Percentiles rank a stretch among this genome's conserved stretches.
Evolutionary conservation across 495 filamentous ascomycete species (phyloP).

Genomic region (Aspergillus saccharolyticus): DNA sequence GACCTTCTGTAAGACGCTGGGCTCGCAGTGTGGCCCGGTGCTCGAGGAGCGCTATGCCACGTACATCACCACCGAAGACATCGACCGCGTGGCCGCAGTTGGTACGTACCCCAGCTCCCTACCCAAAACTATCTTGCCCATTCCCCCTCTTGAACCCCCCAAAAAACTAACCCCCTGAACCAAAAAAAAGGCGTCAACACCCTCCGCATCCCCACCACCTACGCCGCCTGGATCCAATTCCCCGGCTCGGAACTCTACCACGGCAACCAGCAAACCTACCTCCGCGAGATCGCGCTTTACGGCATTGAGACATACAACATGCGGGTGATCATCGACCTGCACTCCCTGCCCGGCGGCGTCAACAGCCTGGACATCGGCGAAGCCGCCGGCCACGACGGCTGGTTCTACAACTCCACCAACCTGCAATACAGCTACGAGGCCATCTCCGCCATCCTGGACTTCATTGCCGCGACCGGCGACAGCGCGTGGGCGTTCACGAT

Average conservation of each 20-base stretch:
- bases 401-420: constrained; percentile 27
- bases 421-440: constrained; percentile 23
- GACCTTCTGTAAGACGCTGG: constrained; percentile 25
- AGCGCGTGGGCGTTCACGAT: constrained; percentile 24
- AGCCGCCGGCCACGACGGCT: constrained; percentile 23
- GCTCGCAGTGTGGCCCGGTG: constrained; percentile 17
- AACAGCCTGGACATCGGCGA: constrained; percentile 30
- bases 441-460: constrained; percentile 23
- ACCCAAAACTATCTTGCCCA: too few relatives aligned
- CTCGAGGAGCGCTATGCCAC: constrained; percentile 29
- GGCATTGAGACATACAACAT: constrained; percentile 26
- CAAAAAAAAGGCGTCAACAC: constrained; percentile 14
- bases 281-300: constrained; percentile 25
- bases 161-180: too few relatives aligned
- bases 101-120: constrained; percentile 10
- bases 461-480: constrained; percentile 20
- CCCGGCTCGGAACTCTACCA: constrained; percentile 29
- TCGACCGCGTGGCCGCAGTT: constrained; percentile 22
- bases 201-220: constrained; percentile 30
- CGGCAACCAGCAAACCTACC: constrained; percentile 24
- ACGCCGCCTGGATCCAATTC: constrained; percentile 24
- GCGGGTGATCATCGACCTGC: constrained; percentile 30
- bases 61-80: constrained; percentile 24
- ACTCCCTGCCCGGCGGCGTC: constrained; percentile 29
- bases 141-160: too few relatives aligned